These are phyloP conservation scores for Dipteronia dyeriana DNA, from an alignment of 345 rosid species.

Conservation along the genomic window DNA sequence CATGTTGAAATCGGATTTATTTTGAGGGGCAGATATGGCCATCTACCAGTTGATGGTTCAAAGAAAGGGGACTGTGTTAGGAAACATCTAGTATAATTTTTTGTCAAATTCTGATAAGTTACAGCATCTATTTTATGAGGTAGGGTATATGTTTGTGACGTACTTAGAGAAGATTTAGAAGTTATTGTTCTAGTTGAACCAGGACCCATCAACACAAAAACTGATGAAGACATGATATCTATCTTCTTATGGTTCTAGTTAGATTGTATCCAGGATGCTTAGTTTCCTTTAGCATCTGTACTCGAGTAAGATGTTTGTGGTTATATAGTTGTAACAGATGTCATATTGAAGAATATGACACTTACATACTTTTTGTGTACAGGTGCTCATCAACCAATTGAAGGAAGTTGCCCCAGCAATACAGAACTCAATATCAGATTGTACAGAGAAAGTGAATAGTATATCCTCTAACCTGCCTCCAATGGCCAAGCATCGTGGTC, in stretches of 20 bases:
- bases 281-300: not conserved
- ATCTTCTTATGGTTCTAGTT: conserved; percentile 13
- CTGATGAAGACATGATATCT: not conserved
- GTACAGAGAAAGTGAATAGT: conserved; percentile 71
- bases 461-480: conserved; percentile 72
- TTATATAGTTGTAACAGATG: conserved; percentile 14
- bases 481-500: conserved; percentile 55
- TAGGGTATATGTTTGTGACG: not conserved
- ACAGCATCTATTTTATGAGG: conserved; percentile 13
- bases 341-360: conserved; percentile 20
- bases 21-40: not conserved
- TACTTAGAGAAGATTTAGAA: not conserved
- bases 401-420: conserved; percentile 91
- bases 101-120: conserved; percentile 5
- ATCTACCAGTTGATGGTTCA: conserved; percentile 3
- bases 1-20: not conserved
- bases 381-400: conserved; percentile 95
- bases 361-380: conserved; percentile 30
- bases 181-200: not conserved
- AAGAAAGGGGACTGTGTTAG: not conserved
- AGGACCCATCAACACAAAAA: not conserved
- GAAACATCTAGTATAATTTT: not conserved
- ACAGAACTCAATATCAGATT: conserved; percentile 81
- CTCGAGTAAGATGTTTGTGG: not conserved
- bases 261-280: conserved; percentile 4